phyloP scores from a whole-genome alignment of 495 filamentous ascomycete species.

The Aspergillus bridgeri region DNA sequence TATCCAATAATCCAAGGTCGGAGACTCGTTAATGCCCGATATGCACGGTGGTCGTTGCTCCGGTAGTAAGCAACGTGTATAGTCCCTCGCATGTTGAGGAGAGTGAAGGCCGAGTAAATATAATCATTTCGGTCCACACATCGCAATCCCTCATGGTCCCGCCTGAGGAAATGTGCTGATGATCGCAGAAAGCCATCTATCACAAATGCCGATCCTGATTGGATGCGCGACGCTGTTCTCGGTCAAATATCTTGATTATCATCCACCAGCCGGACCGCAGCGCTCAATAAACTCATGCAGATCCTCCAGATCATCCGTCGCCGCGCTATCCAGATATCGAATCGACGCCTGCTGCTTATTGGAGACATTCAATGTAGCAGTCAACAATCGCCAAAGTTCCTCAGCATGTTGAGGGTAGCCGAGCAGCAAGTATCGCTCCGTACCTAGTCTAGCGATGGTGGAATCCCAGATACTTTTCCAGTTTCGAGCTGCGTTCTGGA shows the following conservation, averaged over 20 bases:
- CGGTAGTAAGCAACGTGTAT: too few species aligned
- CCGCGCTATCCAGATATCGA: slow-evolving; percentile 31
- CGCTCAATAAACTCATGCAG: slow-evolving; percentile 39
- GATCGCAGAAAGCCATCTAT: too few species aligned
- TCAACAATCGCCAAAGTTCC: slow-evolving; percentile 39
- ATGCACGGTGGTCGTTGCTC: too few species aligned
- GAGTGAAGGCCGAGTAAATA: too few species aligned
- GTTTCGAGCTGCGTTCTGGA: slow-evolving; percentile 29
- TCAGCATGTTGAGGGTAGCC: slow-evolving; percentile 41
- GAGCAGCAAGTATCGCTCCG: slow-evolving; percentile 25
- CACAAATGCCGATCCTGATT: too few species aligned
- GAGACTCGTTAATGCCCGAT: too few species aligned
- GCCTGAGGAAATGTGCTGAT: too few species aligned
- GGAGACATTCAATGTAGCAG: slow-evolving; percentile 25
- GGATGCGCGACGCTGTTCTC: too few species aligned
- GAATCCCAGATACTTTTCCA: slow-evolving; percentile 38
- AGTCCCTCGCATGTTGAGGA: too few species aligned
- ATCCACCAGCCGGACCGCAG: slow-evolving; percentile 10
- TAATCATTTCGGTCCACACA: too few species aligned
- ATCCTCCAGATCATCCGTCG: slow-evolving; percentile 36
- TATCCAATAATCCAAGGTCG: too few species aligned
- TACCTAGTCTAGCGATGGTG: slow-evolving; percentile 13
- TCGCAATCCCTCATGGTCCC: too few species aligned
- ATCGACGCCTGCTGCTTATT: slow-evolving; percentile 15
- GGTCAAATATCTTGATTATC: background rate